Evolutionary conservation across 306 rosid genomes (phyloP).

Genomic region (Corylus americana): DNA sequence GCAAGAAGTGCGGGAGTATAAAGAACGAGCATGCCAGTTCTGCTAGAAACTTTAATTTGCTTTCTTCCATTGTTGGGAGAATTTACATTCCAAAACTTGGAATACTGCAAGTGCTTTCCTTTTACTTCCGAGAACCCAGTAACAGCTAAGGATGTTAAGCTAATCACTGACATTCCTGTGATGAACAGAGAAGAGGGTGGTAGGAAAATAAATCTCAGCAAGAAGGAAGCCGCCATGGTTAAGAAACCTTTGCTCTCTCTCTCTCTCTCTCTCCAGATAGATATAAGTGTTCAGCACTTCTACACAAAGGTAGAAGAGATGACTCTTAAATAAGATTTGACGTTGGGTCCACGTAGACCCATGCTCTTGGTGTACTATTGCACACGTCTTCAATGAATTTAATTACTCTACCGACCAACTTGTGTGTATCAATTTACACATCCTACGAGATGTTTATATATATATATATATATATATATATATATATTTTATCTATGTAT

Average conservation of each 20-base stretch:
- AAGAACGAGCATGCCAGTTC: conserved; percentile 55
- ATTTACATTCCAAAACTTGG: conserved; percentile 51
- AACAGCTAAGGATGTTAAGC: conserved; percentile 26
- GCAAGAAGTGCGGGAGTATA: conserved; percentile 70
- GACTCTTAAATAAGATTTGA: too few relatives aligned
- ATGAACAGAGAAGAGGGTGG: conserved; percentile 56
- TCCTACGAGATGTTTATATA: too few relatives aligned
- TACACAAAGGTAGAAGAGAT: too few relatives aligned
- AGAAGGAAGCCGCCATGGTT: conserved; percentile 21
- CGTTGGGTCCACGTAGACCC: too few relatives aligned
- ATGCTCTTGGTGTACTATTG: too few relatives aligned
- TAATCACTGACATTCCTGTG: conserved; percentile 46
- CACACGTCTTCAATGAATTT: too few relatives aligned
- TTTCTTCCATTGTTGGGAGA: neutral
- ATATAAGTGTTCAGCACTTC: too few relatives aligned
- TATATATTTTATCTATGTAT: too few relatives aligned
- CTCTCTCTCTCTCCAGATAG: too few relatives aligned
- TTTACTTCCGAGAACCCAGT: conserved; percentile 46
- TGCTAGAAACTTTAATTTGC: conserved; percentile 41
- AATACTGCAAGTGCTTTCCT: conserved; percentile 69
- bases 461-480: too few relatives aligned
- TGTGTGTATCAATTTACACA: too few relatives aligned
- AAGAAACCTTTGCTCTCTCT: neutral
- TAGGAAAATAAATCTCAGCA: conserved; percentile 36
- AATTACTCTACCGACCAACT: too few relatives aligned